Evolutionary conservation across 305 asterid species (phyloP).

Genomic region (Fraxinus baroniana): DNA sequence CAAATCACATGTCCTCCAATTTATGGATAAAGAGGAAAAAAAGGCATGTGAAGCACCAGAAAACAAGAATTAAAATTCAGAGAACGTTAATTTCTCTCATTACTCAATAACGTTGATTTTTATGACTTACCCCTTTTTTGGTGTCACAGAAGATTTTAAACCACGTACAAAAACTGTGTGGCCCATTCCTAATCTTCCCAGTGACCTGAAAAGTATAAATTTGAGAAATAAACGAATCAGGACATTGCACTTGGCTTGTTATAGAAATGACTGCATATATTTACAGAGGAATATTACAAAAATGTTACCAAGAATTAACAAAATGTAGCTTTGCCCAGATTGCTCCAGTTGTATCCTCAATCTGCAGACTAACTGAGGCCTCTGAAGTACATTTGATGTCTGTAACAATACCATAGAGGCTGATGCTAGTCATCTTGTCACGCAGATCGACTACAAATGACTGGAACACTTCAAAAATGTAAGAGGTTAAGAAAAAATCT

Average conservation of each 20-base stretch:
- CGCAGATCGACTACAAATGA: slow-evolving; percentile 71
- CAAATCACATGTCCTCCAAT: neutral
- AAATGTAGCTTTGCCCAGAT: slow-evolving; percentile 78
- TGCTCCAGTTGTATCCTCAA: slow-evolving; percentile 79
- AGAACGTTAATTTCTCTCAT: neutral
- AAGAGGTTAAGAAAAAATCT: slow-evolving; percentile 32
- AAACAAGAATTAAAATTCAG: neutral
- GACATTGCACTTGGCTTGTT: slow-evolving; percentile 3
- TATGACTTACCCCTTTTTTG: slow-evolving; percentile 47
- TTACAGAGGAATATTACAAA: slow-evolving; percentile 15
- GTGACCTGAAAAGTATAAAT: slow-evolving; percentile 56
- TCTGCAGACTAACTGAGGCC: slow-evolving; percentile 49
- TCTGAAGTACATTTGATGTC: slow-evolving; percentile 48
- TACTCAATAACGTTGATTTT: neutral
- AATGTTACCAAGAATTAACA: slow-evolving; percentile 60
- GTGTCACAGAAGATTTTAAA: slow-evolving; percentile 58
- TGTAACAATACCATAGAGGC: slow-evolving; percentile 72
- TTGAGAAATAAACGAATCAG: slow-evolving; percentile 4
- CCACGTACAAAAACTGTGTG: slow-evolving; percentile 77
- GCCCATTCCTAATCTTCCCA: slow-evolving; percentile 72
- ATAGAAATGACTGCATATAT: slow-evolving; percentile 5
- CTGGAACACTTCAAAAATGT: slow-evolving; percentile 70
- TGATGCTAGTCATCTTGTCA: slow-evolving; percentile 88
- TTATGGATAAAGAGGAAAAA: neutral
- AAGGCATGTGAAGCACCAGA: neutral